Evolutionary conservation across 2,329 filamentous ascomycete genomes (phyloP), one percentile per base, ranked within the genome.

Genomic region (Cladosporium sp.): DNA sequence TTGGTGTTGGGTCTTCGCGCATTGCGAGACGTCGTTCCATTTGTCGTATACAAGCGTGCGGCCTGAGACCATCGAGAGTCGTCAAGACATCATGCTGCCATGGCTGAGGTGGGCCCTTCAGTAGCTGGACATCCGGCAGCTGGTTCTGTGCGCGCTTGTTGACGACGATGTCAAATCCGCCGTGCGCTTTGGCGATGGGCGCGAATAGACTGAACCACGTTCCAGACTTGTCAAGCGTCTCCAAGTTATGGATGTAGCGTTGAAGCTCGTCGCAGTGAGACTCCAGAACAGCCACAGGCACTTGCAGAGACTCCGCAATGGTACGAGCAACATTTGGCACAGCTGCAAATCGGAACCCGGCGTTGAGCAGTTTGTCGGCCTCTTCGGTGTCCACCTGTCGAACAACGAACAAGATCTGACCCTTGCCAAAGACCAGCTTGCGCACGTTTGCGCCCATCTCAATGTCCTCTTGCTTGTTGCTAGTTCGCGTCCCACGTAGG

Each of bases 401-500:
- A 5, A 90, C 85, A 9, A 95, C 77, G 61, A 95, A 90, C 66
- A 95, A 81, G 43, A 95, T 77, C 50, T 91, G 88, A 0, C 90
- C 89, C 54, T 83, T 83, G 3, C 86, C 86, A 35, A 82, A 78
- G 0, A 74, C 56, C 32, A 68, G 65, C 31, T 53, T 53, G 40
- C 45, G 43, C 1, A 67, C 60, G 31, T 61, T 64, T 4, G 66
- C 54, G 4, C 66, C 71, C 5, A 67, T 59, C 56, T 77, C 74
- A 0, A 72, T 49, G 42, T 77, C 74, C 9, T 63, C 60, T n/a
- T 54, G 52, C 28, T 54, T 58, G 40, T 19, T 44, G 6, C 53
- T 19, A 5, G 49, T 44, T 13, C 28, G 43, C n/a, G 43, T 10
- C 7, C 5, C 34, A 2, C 49, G 49, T 19, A 41, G 9, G 5